phyloP scores from a whole-genome alignment of 1,284 basidiomycete genomes.

The Cryptococcus amylolentus region DNA sequence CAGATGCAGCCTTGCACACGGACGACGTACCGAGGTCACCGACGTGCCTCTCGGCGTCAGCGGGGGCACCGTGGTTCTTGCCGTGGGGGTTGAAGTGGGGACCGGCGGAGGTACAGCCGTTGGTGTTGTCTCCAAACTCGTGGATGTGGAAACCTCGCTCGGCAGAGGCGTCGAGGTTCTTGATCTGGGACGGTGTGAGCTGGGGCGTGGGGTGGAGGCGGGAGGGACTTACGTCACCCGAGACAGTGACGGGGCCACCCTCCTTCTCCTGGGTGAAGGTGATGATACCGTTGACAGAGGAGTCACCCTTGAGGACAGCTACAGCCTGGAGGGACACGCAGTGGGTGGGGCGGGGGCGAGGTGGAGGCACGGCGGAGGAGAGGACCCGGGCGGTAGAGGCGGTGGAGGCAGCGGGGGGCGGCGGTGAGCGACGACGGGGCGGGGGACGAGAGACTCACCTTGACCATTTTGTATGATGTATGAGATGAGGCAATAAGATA shows the following conservation, averaged over 20 bases:
- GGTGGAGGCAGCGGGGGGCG: constrained; percentile 1
- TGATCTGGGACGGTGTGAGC: constrained; percentile 48
- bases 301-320: constrained; percentile 62
- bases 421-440: not conserved
- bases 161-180: constrained; percentile 59
- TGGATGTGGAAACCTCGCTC: constrained; percentile 74
- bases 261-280: constrained; percentile 60
- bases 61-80: constrained; percentile 64
- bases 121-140: constrained; percentile 63
- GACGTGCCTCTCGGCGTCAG: constrained; percentile 61
- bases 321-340: constrained; percentile 56
- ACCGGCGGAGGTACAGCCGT: constrained; percentile 68
- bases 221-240: constrained; percentile 53
- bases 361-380: not conserved
- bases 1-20: constrained; percentile 12
- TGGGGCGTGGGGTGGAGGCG: not conserved
- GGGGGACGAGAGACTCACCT: constrained; percentile 22
- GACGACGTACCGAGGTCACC: constrained; percentile 71
- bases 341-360: constrained; percentile 1
- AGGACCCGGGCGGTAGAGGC: constrained; percentile 10
- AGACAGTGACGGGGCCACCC: constrained; percentile 59
- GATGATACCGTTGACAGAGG: constrained; percentile 61
- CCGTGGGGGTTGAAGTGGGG: constrained; percentile 71
- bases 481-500: not conserved
- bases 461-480: constrained; percentile 37